Evolutionary conservation across 1,139 yeast species (phyloP).

Genomic region (Lodderomyces margitis): DNA sequence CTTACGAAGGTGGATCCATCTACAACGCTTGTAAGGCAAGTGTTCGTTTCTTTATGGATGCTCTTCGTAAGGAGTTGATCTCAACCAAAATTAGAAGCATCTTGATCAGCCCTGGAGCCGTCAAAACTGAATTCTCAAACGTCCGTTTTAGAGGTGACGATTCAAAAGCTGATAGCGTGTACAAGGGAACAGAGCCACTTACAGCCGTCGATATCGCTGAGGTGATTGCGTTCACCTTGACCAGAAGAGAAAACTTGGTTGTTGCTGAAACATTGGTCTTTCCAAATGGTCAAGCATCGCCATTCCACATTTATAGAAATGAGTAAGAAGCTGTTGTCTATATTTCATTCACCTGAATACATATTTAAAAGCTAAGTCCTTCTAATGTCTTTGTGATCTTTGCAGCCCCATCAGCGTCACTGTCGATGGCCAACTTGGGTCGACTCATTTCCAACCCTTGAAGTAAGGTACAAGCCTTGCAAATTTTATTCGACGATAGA

Average conservation of each 20-base stretch:
- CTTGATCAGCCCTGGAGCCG: conserved; percentile 54
- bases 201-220: conserved; percentile 51
- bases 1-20: conserved; percentile 51
- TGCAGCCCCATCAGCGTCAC: conserved; percentile 67
- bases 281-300: conserved; percentile 56
- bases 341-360: not conserved
- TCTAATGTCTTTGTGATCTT: conserved; percentile 64
- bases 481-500: conserved; percentile 78
- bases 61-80: conserved; percentile 47
- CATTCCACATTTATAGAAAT: conserved; percentile 27
- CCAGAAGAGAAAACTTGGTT: conserved; percentile 50
- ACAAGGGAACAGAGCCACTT: conserved; percentile 46
- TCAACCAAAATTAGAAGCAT: conserved; percentile 46
- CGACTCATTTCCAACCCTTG: conserved; percentile 81
- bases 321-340: not conserved
- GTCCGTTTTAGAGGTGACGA: conserved; percentile 47
- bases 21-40: conserved; percentile 54
- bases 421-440: conserved; percentile 57
- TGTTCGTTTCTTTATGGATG: conserved; percentile 44
- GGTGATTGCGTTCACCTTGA: conserved; percentile 45
- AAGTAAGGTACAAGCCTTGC: conserved; percentile 89
- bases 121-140: conserved; percentile 49
- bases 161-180: conserved; percentile 41
- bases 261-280: conserved; percentile 51
- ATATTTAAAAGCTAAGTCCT: conserved; percentile 51